Conservation (phyloP, 1,284 basidiomycete species). For the Pascua sp. region DNA sequence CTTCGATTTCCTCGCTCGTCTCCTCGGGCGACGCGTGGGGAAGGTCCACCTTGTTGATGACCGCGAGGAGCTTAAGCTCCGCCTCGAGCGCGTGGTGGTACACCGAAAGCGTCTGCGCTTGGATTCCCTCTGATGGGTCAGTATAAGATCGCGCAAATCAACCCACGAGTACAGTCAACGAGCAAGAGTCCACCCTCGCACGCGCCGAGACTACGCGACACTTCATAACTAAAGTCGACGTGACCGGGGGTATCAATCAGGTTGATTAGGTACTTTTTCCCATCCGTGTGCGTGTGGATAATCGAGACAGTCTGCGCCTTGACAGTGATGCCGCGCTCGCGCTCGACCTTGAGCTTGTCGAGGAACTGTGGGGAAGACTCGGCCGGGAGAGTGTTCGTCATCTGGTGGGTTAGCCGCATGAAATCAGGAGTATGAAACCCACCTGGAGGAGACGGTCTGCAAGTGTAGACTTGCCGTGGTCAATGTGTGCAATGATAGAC, state of each 20-base stretch:
- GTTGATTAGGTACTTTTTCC: slow-evolving; percentile 73
- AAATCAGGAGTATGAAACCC: slow-evolving; percentile 15
- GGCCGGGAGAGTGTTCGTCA: slow-evolving; percentile 79
- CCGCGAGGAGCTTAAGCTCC: slow-evolving; percentile 80
- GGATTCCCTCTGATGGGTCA: slow-evolving; percentile 67
- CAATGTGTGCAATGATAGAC: slow-evolving; percentile 91
- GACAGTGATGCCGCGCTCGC: slow-evolving; percentile 68
- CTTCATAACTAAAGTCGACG: slow-evolving; percentile 96
- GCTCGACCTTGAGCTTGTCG: slow-evolving; percentile 86
- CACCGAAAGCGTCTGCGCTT: slow-evolving; percentile 95
- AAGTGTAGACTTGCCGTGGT: slow-evolving; percentile 86
- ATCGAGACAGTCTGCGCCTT: slow-evolving; percentile 94
- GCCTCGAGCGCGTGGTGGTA: slow-evolving; percentile 82
- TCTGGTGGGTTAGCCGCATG: slow-evolving; percentile 49
- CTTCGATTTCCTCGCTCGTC: slow-evolving; percentile 73
- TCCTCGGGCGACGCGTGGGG: slow-evolving; percentile 77
- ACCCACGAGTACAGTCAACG: slow-evolving; percentile 79
- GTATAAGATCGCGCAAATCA: too few species aligned
- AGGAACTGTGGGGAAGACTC: slow-evolving; percentile 71
- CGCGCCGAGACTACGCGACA: slow-evolving; percentile 84
- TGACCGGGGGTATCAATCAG: slow-evolving; percentile 97
- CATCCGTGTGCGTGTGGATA: slow-evolving; percentile 62
- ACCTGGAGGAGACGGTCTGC: slow-evolving; percentile 79
- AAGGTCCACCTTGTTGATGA: slow-evolving; percentile 94
- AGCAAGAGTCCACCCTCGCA: slow-evolving; percentile 88